These are phyloP conservation scores for Ophiostoma quercus DNA, from an alignment of 2,329 filamentous ascomycete genomes.

Conservation along the genomic window DNA sequence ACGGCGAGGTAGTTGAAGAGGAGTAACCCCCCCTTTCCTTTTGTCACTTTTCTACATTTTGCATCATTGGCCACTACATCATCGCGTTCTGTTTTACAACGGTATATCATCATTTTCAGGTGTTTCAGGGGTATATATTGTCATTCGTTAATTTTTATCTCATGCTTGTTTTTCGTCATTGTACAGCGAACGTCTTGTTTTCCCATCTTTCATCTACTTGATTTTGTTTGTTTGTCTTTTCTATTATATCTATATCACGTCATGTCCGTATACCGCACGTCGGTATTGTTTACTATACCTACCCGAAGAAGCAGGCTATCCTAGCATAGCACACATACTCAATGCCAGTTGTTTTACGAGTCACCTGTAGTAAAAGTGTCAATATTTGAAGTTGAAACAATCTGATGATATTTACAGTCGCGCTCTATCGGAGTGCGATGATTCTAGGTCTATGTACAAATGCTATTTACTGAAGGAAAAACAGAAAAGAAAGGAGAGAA, in stretches of 20 bases:
- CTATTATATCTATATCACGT: neutral
- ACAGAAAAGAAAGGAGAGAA: too few species aligned
- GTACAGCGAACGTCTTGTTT: neutral
- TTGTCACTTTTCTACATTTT: neutral
- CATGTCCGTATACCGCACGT: neutral
- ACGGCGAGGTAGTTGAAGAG: neutral
- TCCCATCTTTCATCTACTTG: neutral
- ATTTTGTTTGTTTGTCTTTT: neutral
- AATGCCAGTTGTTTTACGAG: neutral
- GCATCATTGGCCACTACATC: neutral
- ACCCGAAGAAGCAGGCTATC: neutral
- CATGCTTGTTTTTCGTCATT: neutral
- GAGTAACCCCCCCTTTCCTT: neutral
- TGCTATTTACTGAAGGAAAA: too few species aligned
- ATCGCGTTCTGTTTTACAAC: neutral
- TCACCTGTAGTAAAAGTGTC: neutral
- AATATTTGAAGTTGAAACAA: neutral
- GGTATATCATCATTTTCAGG: conserved; percentile 1
- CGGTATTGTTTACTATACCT: neutral
- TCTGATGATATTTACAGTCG: neutral
- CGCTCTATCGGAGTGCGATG: neutral
- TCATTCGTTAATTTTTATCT: neutral
- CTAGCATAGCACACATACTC: neutral
- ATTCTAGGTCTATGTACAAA: too few species aligned
- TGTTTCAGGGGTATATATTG: conserved; percentile 1